Conservation (phyloP, 2,329 filamentous ascomycete genomes). For the Cryphonectria carpinicola region DNA sequence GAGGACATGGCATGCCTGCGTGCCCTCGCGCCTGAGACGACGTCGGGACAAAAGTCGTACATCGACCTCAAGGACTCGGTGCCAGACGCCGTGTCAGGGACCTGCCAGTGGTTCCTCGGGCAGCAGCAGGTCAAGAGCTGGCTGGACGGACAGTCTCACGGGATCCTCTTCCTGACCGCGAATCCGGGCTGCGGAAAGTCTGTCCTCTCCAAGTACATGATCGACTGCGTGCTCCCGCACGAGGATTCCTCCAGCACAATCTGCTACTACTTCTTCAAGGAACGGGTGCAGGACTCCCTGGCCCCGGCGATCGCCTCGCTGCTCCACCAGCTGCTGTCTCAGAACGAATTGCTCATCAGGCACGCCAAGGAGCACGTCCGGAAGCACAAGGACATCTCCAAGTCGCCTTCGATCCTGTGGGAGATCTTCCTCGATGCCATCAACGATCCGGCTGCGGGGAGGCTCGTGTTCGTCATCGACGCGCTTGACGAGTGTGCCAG, state of each 20-base stretch:
- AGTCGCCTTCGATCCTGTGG: neutral
- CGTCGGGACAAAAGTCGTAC: neutral
- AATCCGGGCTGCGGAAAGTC: neutral
- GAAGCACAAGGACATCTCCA: conserved; percentile 4
- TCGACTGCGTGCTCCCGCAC: neutral
- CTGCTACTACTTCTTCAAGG: conserved; percentile 9
- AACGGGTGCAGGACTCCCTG: conserved; percentile 6
- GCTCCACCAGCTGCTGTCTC: conserved; percentile 5
- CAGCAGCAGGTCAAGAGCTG: neutral
- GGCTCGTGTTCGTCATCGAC: conserved; percentile 1
- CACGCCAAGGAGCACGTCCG: neutral
- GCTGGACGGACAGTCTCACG: neutral
- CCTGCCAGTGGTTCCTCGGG: conserved; percentile 3
- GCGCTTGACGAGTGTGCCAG: neutral
- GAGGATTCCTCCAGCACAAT: neutral
- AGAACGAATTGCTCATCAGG: conserved; percentile 1
- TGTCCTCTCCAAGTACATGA: neutral
- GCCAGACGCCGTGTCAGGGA: conserved; percentile 2
- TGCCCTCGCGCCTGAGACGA: neutral
- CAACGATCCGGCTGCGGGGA: neutral
- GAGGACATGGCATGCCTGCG: neutral
- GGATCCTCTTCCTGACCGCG: neutral
- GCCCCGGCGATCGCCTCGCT: neutral
- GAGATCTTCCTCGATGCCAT: conserved; percentile 1
- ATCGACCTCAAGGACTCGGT: conserved; percentile 1